Base-by-base conservation (phyloP, 257 asterid species). In the Nicotiana noctiflora region DNA sequence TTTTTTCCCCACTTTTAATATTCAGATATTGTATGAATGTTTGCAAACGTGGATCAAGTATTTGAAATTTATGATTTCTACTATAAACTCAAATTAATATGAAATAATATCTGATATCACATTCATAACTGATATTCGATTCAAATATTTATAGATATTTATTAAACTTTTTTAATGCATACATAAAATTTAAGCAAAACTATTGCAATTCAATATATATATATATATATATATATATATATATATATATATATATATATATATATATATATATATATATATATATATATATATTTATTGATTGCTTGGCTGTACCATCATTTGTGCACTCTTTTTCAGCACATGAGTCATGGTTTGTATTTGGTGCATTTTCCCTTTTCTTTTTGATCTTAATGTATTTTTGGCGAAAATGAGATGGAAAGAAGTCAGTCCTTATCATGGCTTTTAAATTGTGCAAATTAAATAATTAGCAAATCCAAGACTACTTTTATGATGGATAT, bases 271-370 rank as follows among this genome's bases (percentile, higher is more conserved):
- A n/a, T 25, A 25, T 25, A 25, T 25, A 25, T 25, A 25, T 27
- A 27, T 27, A 27, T 27, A 27, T 27, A 27, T 27, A 27, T 8
- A 37, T 7, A 37, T 37, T 6, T 29, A 12, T 72, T 44, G 37
- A n/a, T 72, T 44, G 59, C 15, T 21, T 46, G 77, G 77, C 46
- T 72, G 60, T 46, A 72, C 60, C 77, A 72, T 72, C 77, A 44
- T 13, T 31, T 44, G 6, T 32, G 14, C 77, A 70, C 77, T 70
- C 37, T 44, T 70, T 68, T 44, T 70, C 77, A 70, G 59, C 77
- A 70, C 77, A 70, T 70, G 77, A 70, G 77, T 59, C 59, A 72
- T 46, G 21, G 3, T 44, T 70, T 40, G 21, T 40, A 68, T 70
- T 72, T 72, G 59, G 60, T 46, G 14, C 60, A 56, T 68, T 68